phyloP scores from a whole-genome alignment of 2,329 filamentous ascomycete genomes.

The Colletotrichum spaethianum region DNA sequence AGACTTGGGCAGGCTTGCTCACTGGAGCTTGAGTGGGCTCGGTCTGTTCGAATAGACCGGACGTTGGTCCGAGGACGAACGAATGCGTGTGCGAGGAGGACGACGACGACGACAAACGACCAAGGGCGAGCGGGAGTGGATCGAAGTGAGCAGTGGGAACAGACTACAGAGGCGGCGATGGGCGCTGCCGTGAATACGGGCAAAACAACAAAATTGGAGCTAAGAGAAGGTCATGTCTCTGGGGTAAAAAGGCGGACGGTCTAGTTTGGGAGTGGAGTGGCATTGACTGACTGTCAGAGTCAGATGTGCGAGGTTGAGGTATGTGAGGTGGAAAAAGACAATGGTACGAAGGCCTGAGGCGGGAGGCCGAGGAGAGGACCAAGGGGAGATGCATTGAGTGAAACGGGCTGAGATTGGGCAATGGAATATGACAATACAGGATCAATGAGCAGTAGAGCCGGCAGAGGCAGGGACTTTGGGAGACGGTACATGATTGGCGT shows the following conservation, averaged over 20 bases:
- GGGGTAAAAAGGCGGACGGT: conserved; percentile 3
- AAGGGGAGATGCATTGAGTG: not conserved
- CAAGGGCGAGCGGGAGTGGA: conserved; percentile 6
- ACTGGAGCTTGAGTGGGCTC: conserved; percentile 13
- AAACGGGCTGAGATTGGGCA: conserved; percentile 5
- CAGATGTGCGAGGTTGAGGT: not conserved
- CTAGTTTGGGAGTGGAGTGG: not conserved
- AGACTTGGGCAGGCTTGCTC: conserved; percentile 10
- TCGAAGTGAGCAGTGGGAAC: conserved; percentile 11
- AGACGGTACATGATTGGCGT: not conserved
- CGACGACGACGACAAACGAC: conserved; percentile 5
- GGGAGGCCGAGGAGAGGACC: not conserved
- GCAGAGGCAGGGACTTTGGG: not conserved
- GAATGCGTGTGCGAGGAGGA: conserved; percentile 12
- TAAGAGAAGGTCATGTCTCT: conserved; percentile 20
- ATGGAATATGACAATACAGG: not conserved
- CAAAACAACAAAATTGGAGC: not conserved
- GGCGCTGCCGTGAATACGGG: conserved; percentile 18
- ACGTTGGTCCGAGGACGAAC: conserved; percentile 25
- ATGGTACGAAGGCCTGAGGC: not conserved
- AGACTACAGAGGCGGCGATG: conserved; percentile 15
- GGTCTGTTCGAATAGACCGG: conserved; percentile 30
- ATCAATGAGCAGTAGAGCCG: not conserved
- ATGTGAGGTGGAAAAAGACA: not conserved
- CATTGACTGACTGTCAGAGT: conserved; percentile 8